Base-by-base conservation (phyloP, 208 protist genomes). In the Trypanosoma lewisi region DNA sequence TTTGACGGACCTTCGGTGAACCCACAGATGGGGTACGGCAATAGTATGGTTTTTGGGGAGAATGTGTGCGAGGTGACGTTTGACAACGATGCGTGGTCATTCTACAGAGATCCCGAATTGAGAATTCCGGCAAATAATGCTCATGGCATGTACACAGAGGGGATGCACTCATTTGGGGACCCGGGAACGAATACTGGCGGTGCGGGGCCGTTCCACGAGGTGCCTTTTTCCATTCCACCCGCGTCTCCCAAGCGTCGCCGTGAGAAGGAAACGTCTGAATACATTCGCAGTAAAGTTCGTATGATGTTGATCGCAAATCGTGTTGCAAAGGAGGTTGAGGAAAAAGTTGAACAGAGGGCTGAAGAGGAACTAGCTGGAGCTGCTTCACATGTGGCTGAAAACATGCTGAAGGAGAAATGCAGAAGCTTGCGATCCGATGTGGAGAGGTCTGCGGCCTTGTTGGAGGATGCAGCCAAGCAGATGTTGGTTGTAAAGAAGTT, bases 381-480 rank as follows among this genome's bases (percentile, higher is more conserved):
- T 14, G 23, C 55, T 23, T 45, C 56, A 11, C 23, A 27, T 34
- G 8, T 44, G n/a, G 50, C 23, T 42, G 14, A 7, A 14, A 57
- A 61, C 53, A 12, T 14, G 30, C 6, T 2, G 16, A 34, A 8
- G 2, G 28, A 64, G 41, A 49, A 39, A 0, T 52, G 57, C 53
- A 49, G 25, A 31, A 49, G 19, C 21, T 62, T 64, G 12, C 64
- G 27, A 4, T 71, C 50, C 4, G 42, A 70, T 3, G 23, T 87
- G 34, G 51, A 83, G 47, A 34, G 66, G 37, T 66, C 80, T 14
- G 36, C 75, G 17, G 54, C 63, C 0, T 11, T 77, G 36, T 17
- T 83, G 31, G 31, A 45, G 51, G 76, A 87, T 66, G 67, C 76
- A 23, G 76, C 71, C 16, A 51, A 30, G 50, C 60, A 87, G 54